phyloP scores from a whole-genome alignment of 768 basidiomycete genomes.

The Polyporus arcularius region DNA sequence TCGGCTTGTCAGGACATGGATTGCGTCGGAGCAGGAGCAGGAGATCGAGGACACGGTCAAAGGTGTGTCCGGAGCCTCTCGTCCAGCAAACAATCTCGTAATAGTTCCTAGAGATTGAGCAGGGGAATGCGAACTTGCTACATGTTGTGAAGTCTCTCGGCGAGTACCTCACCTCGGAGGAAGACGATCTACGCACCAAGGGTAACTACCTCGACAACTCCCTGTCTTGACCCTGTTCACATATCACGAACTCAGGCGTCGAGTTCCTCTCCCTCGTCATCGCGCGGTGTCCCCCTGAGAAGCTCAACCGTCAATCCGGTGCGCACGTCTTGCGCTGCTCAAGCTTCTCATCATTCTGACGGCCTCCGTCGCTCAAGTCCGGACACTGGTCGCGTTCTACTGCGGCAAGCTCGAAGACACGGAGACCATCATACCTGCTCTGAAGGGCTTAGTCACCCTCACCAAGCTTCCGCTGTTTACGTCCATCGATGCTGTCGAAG shows the following conservation, averaged over 20 bases:
- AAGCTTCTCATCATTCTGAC: constrained; percentile 2
- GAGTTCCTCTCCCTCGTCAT: constrained; percentile 79
- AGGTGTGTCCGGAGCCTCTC: constrained; percentile 44
- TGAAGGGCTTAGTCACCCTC: constrained; percentile 73
- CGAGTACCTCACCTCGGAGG: constrained; percentile 85
- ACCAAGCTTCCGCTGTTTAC: constrained; percentile 63
- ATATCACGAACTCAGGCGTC: constrained; percentile 60
- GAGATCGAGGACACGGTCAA: constrained; percentile 59
- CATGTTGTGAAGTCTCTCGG: constrained; percentile 85
- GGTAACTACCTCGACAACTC: constrained; percentile 44
- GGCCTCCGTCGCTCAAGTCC: constrained; percentile 49
- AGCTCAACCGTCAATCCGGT: constrained; percentile 84
- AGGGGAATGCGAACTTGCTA: constrained; percentile 60
- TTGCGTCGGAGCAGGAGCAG: constrained; percentile 60
- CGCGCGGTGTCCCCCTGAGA: constrained; percentile 54
- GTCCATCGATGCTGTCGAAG: constrained; percentile 60
- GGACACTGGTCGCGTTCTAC: constrained; percentile 82
- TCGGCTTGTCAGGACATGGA: constrained; percentile 70
- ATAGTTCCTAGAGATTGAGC: constrained; percentile 46
- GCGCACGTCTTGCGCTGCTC: constrained; percentile 25
- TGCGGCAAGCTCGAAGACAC: constrained; percentile 84
- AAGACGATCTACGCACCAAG: constrained; percentile 75
- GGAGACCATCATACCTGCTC: constrained; percentile 79
- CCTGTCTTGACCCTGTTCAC: not conserved
- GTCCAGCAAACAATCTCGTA: constrained; percentile 37